Evolutionary conservation across 1,284 basidiomycete genomes (phyloP).

Genomic region (Kwoniella shivajii): DNA sequence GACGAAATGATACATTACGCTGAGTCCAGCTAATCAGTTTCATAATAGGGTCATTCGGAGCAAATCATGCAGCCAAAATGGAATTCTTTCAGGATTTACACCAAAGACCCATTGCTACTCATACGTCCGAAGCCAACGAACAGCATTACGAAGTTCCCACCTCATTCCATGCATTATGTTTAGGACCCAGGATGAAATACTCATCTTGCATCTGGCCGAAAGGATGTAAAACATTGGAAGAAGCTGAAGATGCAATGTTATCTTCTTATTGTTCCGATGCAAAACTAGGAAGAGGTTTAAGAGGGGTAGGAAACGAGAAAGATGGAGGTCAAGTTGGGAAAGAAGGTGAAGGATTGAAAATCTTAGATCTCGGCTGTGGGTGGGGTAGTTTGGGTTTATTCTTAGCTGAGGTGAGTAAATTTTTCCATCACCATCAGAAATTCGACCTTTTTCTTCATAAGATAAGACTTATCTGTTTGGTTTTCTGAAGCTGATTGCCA

Average conservation of each 20-base stretch:
- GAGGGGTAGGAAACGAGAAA: slow-evolving; percentile 27
- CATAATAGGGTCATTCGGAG: slow-evolving; percentile 61
- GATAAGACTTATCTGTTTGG: too few relatives aligned
- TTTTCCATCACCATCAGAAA: too few relatives aligned
- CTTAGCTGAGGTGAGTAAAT: slow-evolving; percentile 62
- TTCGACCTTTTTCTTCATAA: too few relatives aligned
- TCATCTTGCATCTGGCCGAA: slow-evolving; percentile 69
- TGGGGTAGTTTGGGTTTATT: slow-evolving; percentile 75
- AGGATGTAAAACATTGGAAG: slow-evolving; percentile 65
- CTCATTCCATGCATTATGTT: slow-evolving; percentile 66
- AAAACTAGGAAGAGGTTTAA: slow-evolving; percentile 52
- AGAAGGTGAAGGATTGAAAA: slow-evolving; percentile 63
- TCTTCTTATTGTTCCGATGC: slow-evolving; percentile 72
- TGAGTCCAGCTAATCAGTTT: too few relatives aligned
- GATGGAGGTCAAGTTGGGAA: slow-evolving; percentile 27
- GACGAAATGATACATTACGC: not conserved
- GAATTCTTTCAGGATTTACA: slow-evolving; percentile 54
- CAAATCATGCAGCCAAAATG: slow-evolving; percentile 70
- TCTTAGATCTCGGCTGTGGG: slow-evolving; percentile 74
- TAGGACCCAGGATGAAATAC: slow-evolving; percentile 68
- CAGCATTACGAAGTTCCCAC: slow-evolving; percentile 79
- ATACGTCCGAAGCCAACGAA: slow-evolving; percentile 72
- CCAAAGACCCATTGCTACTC: slow-evolving; percentile 63
- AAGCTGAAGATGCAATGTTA: slow-evolving; percentile 72
- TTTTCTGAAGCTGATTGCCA: not conserved